Evolutionary conservation across 1,284 basidiomycete species (phyloP).

Genomic region (Ceratobasidium theobromae): DNA sequence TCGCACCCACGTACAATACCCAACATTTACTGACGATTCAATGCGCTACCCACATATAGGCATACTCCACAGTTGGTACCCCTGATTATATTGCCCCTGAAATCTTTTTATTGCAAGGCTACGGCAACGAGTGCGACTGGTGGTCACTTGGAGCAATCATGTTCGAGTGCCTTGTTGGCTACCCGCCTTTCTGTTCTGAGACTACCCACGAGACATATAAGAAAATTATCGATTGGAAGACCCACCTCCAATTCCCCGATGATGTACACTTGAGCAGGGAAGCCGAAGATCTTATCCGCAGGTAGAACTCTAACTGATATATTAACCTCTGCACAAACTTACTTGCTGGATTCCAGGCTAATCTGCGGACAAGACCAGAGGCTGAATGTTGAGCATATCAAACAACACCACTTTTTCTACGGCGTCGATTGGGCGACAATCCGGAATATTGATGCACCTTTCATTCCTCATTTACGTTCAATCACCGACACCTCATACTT

Average conservation of each 20-base stretch:
- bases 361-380: constrained; percentile 84
- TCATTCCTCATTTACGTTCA: constrained; percentile 89
- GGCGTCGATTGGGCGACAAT: constrained; percentile 94
- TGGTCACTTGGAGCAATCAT: constrained; percentile 98
- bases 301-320: constrained; percentile 45
- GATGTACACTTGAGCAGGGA: constrained; percentile 93
- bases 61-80: constrained; percentile 97
- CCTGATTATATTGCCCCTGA: constrained; percentile 99
- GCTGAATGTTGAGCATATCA: constrained; percentile 84
- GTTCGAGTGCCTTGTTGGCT: constrained; percentile 98
- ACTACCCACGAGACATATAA: constrained; percentile 98
- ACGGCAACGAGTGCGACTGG: constrained; percentile 98
- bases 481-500: constrained; percentile 97
- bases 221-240: constrained; percentile 96
- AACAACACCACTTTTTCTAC: constrained; percentile 93
- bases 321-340: not conserved
- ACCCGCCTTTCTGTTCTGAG: constrained; percentile 97
- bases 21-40: not conserved
- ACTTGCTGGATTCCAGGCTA: constrained; percentile 46
- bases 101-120: constrained; percentile 96
- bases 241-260: constrained; percentile 91
- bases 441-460: constrained; percentile 92
- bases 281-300: constrained; percentile 86
- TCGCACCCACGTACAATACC: constrained; percentile 28
- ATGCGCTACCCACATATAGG: constrained; percentile 50